These are phyloP conservation scores for Solanum clarkiae DNA, from an alignment of 257 asterid species.

Conservation along the genomic window DNA sequence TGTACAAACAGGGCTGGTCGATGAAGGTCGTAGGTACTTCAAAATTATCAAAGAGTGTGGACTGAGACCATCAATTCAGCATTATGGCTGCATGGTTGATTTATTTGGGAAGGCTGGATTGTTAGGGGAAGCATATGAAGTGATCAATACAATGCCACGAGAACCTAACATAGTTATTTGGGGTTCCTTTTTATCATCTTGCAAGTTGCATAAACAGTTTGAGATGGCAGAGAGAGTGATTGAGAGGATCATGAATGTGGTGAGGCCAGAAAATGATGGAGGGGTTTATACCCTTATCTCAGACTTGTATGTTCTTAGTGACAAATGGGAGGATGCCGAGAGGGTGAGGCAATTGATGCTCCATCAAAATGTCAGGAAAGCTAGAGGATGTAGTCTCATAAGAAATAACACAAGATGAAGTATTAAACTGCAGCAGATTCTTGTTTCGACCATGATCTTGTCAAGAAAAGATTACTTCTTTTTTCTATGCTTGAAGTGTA, in stretches of 20 bases:
- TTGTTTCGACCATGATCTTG: not conserved
- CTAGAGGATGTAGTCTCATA: constrained; percentile 44
- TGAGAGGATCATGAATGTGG: constrained; percentile 31
- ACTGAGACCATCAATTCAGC: constrained; percentile 42
- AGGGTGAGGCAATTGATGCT: constrained; percentile 37
- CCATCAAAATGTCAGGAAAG: constrained; percentile 35
- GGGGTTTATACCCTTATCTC: constrained; percentile 48
- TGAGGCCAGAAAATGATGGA: constrained; percentile 49
- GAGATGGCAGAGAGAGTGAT: constrained; percentile 48
- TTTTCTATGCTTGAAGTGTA: not conserved
- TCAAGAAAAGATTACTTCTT: not conserved
- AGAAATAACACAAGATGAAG: not conserved
- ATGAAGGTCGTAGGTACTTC: constrained; percentile 50
- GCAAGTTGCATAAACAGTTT: constrained; percentile 46
- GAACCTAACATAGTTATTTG: constrained; percentile 52
- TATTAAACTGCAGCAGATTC: not conserved
- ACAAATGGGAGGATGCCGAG: constrained; percentile 44
- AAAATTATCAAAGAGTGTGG: constrained; percentile 33
- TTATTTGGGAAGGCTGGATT: constrained; percentile 54
- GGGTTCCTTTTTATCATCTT: constrained; percentile 56
- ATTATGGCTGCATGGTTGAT: constrained; percentile 69
- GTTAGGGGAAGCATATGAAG: constrained; percentile 46
- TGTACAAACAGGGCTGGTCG: constrained; percentile 44
- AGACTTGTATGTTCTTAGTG: constrained; percentile 37
- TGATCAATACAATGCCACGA: constrained; percentile 32